Base-by-base conservation (phyloP, 2,329 filamentous ascomycete species). In the Trichophyton mentagrophytes region DNA sequence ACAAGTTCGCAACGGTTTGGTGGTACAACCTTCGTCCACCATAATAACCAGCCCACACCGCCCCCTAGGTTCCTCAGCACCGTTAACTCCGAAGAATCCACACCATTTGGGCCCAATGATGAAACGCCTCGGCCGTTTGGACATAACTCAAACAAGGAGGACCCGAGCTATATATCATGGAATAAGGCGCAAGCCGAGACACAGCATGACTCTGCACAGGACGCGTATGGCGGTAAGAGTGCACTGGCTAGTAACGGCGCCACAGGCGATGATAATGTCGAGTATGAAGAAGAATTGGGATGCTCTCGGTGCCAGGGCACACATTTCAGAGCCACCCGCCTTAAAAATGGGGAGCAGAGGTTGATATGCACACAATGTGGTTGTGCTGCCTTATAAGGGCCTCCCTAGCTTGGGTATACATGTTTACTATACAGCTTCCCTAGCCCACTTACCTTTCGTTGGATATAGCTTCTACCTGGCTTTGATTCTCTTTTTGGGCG, bases 261-360 rank as follows among this genome's bases (percentile, higher is more conserved):
- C 44, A 62, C 53, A 27, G 62, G 58, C 38, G 59, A 60, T 73
- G 46, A 73, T 73, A 30, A 66, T 75, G 49, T 70, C 86, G 51
- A 77, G 3, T 77, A 76, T 11, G 73, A 75, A 7, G 78, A 79
- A 20, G 75, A 75, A n/a, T 77, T 82, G 65, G 77, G 71, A 25
- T 88, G 86, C 67, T 73, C 76, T 22, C 78, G 78, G 62, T 89
- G 86, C 67, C 79, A 80, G 3, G 79, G 81, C 1, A 79, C 73
- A 20, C 82, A 84, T 62, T 89, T 89, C 65, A 82, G 82, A 64
- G 81, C 81, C 1, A 82, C 79, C 65, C 82, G 79, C 62, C 73
- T 78, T 3, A 78, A 76, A 30, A 79, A 78, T 6, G 76, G 74
- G 47, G 77, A 75, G 59, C 81, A 83, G 68, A 78, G 77, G 62